Base-by-base conservation (phyloP, 192 early-diverging fungal species). In the Pecoramyces ruminantium region DNA sequence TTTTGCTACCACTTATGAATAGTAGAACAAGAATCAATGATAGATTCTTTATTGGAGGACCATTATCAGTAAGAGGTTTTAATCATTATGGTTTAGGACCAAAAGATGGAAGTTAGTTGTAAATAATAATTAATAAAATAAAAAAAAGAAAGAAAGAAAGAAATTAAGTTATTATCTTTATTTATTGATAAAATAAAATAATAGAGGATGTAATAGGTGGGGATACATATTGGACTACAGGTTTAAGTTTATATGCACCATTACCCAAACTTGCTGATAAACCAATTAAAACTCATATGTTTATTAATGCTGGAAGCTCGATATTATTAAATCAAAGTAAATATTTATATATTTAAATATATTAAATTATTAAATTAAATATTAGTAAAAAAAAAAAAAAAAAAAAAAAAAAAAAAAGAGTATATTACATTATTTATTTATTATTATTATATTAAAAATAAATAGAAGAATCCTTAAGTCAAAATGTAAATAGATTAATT, bases 31-130 rank as follows among this genome's bases (percentile, higher is more conserved):
- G 89, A n/a, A 85, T 97, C 25, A 89, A 91, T 14, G 97, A 99
- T 86, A 87, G 95, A 34, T 96, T 97, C 84, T 89, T 92, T 81
- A 84, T 99, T 28, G 97, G 97, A 30, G 97, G 97, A 12, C 92
- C 93, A 39, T 88, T 90, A 77, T 93, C 92, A 29, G 86, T 99
- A 15, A 88, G 97, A 38, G 97, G 97, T 15, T 99, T 99, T 85
- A 86, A 88, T 85, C 89, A 92, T 58, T 90, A 90, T 84, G 97
- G 97, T 5, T 86, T 98, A 40, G 97, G 96, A 28, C 95, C 96
- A 12, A 90, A 90, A 81, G 95, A 97, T 79, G 85, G 85, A 34
- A 85, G 92, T 94, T 84, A 42, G 83, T 81, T 78, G 18, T 38
- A 78, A 6, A 34, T 34, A 34, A 34, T n/a, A n/a, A n/a, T n/a